Evolutionary conservation across 441 rosid species (phyloP).

Genomic region (Corymbia calophylla): DNA sequence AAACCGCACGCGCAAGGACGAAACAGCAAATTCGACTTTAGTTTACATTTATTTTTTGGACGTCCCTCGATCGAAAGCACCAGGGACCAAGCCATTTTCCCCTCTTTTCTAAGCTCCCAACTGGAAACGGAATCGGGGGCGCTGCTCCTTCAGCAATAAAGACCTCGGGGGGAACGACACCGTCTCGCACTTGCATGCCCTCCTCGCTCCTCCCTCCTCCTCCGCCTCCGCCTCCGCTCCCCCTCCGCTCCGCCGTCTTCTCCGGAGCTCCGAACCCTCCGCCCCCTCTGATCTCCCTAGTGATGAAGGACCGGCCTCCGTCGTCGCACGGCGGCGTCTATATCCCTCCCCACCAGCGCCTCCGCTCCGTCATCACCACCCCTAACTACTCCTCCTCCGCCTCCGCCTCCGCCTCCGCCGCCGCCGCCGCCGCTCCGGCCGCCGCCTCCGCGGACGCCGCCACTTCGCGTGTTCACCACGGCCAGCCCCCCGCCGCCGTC

Average conservation of each 20-base stretch:
- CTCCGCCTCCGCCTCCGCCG: neutral
- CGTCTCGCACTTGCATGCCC: neutral
- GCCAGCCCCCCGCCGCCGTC: neutral
- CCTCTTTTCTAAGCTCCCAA: neutral
- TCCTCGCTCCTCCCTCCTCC: neutral
- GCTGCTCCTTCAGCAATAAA: neutral
- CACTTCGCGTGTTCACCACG: neutral
- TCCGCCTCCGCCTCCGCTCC: neutral
- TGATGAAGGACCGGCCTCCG: slow-evolving; percentile 77
- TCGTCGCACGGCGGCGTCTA: slow-evolving; percentile 51
- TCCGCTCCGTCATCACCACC: slow-evolving; percentile 33
- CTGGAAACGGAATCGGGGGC: neutral
- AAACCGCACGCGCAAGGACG: neutral
- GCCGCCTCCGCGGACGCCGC: neutral
- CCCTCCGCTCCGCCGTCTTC: neutral
- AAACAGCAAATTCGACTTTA: neutral
- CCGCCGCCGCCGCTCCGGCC: neutral
- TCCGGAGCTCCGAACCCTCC: neutral
- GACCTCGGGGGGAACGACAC: neutral
- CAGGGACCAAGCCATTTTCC: neutral
- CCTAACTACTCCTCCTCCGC: slow-evolving; percentile 25
- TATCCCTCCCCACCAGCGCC: slow-evolving; percentile 80
- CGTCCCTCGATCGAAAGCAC: neutral
- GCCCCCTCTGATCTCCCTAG: neutral
- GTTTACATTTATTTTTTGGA: neutral